Evolutionary conservation across 768 basidiomycete genomes (phyloP), one percentile per base, ranked within the genome.

Genomic region (Suillus subluteus): DNA sequence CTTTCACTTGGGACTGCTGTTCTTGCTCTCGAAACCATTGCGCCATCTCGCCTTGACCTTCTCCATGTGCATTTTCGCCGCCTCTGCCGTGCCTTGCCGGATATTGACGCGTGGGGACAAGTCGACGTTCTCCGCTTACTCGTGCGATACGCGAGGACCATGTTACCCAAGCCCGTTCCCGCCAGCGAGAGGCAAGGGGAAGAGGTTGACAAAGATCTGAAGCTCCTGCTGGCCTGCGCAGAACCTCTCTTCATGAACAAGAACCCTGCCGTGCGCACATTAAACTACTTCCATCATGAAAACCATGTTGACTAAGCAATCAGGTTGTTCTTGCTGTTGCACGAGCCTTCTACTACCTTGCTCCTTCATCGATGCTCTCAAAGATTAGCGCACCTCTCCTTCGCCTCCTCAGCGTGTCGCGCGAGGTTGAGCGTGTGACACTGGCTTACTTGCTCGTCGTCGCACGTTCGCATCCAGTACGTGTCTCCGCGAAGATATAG

Each of bases 41-140:
- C 94, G 73, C 94, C 95, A 0, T 90, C 91, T 0, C 85, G 91
- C 55, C 84, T 96, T 15, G 95, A 97, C 73, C 87, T 98, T 15
- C 78, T 99, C 2, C 98, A 99, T 73, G 84, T 85, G 21, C 93
- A 98, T 70, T 99, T 93, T 72, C 84, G 96, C 30, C 87, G 93
- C 35, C 81, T 96, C 38, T 98, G 95, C 74, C 84, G 85, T 52
- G 81, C 92, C n/a, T 80, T 99, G 3, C 84, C 95, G 41, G 96
- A 99, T 72, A 89, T 91, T 5, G 98, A 99, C 72, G 97, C 98
- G 75, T 99, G 98, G 98, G 96, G 95, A 0, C 98, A 98, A 76
- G 87, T 91, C 7, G 87, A 90, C 56, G 77, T 95, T 23, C 82
- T 97, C 67, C 85, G 90, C 54, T 82, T 99, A 16, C 83, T 99